Evolutionary conservation across 306 rosid genomes (phyloP), one percentile per base, ranked within the genome.

Genomic region (Cicer arietinum): DNA sequence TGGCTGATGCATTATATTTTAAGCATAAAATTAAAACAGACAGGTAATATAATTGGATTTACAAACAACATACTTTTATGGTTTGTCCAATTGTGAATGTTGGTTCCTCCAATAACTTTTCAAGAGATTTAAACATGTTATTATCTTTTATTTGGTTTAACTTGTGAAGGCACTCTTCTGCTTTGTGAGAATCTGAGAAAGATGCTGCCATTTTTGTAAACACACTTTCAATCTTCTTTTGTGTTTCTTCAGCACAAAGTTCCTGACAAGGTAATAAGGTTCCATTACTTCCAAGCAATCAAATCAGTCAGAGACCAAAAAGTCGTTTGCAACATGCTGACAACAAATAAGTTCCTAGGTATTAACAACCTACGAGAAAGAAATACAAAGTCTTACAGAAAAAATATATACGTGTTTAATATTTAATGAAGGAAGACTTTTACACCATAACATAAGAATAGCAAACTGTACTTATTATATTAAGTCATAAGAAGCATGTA

Each of bases 171-270:
- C 92, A 79, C 74, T 88, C 90, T 84, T 87, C 86, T 52, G 96
- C 92, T 86, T 86, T 88, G 45, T 79, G 80, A 81, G 91, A 89
- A 84, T 92, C 97, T 5, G 91, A 83, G 80, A 94, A 94, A 66
- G 77, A 86, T 64, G 84, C 71, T n/a, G 91, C 88, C 86, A 94
- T 87, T 84, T 84, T 88, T 58, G 39, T 74, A 69, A 91, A 81
- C 67, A 78, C 78, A 80, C 50, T 73, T 78, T 75, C 88, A 61
- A 72, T 87, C 82, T 56, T 80, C 71, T 78, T 81, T 79, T 82
- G 87, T 69, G 14, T 83, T 74, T 94, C 99, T 82, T 90, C 95
- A 25, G 88, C 77, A 80, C 75, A 69, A 73, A 77, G 77, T 83
- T 85, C 99, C 99, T 92, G 88, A 83, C 83, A 54, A 77, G 51